phyloP scores from a whole-genome alignment of 2,329 filamentous ascomycete genomes.

The Alternaria ethzedia region DNA sequence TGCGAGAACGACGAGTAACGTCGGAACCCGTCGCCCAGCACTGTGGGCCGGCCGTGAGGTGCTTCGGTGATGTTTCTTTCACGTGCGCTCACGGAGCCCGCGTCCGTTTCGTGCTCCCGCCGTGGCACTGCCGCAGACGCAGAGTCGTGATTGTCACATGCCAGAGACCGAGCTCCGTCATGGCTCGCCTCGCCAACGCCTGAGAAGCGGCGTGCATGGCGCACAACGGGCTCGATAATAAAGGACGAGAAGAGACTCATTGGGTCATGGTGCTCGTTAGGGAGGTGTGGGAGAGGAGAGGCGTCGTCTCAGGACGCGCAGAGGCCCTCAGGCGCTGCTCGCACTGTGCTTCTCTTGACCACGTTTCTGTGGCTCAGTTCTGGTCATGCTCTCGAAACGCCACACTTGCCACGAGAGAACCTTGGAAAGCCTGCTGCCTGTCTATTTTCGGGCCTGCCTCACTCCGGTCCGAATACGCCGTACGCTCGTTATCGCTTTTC shows the following conservation, averaged over 20 bases:
- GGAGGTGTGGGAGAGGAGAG: background rate
- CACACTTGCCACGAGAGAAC: slow-evolving; percentile 10
- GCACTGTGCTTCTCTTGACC: slow-evolving; percentile 16
- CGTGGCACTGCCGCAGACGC: slow-evolving; percentile 6
- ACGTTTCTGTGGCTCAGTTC: slow-evolving; percentile 14
- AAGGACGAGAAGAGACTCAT: slow-evolving; percentile 52
- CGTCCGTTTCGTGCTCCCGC: slow-evolving; percentile 10
- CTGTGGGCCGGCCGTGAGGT: slow-evolving; percentile 8
- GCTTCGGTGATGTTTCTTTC: slow-evolving; percentile 10
- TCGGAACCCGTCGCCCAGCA: slow-evolving; percentile 23
- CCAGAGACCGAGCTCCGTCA: slow-evolving; percentile 21
- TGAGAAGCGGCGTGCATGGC: slow-evolving; percentile 49
- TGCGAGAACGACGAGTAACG: slow-evolving; percentile 32
- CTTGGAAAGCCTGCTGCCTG: background rate
- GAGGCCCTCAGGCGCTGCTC: slow-evolving; percentile 8
- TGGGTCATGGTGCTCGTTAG: slow-evolving; percentile 23
- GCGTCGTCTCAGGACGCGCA: background rate
- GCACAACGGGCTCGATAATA: slow-evolving; percentile 50
- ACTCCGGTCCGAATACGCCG: slow-evolving; percentile 5
- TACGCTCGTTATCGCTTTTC: slow-evolving; percentile 4
- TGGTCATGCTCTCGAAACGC: slow-evolving; percentile 13
- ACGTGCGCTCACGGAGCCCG: slow-evolving; percentile 10
- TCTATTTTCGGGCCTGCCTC: background rate
- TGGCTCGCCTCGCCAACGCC: slow-evolving; percentile 24
- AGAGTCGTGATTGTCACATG: slow-evolving; percentile 38